Percentiles rank a stretch among this genome's conserved stretches.
Evolutionary conservation across 169 alveolate genomes (phyloP).

Genomic region (Cryptosporidium viatorum): DNA sequence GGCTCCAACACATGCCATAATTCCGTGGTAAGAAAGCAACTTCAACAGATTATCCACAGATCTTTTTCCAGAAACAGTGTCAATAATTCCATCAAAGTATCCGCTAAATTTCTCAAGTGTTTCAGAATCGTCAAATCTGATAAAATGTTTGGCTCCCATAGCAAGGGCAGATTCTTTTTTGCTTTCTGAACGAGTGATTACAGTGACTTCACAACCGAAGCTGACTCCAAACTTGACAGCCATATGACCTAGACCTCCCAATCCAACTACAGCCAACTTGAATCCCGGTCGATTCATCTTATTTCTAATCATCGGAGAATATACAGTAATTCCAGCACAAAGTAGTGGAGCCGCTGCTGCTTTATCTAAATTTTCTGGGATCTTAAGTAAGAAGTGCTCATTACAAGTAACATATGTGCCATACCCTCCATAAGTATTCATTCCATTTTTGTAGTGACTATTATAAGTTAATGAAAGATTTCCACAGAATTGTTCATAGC

Average conservation of each 20-base stretch:
- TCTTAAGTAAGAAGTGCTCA: slow-evolving; percentile 78
- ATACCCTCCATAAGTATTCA: slow-evolving; percentile 84
- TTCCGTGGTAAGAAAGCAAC: slow-evolving; percentile 44
- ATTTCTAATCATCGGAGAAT: slow-evolving; percentile 80
- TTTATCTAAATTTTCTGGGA: slow-evolving; percentile 81
- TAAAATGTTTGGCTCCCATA: slow-evolving; percentile 62
- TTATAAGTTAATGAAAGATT: slow-evolving; percentile 57
- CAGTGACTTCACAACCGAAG: slow-evolving; percentile 68
- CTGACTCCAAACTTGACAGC: slow-evolving; percentile 83
- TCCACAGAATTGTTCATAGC: slow-evolving; percentile 81
- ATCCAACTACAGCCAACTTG: slow-evolving; percentile 85
- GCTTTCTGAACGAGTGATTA: slow-evolving; percentile 49
- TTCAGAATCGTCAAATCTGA: slow-evolving; percentile 21
- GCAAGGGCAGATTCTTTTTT: slow-evolving; percentile 49
- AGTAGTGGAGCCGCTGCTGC: slow-evolving; percentile 84
- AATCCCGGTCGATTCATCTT: slow-evolving; percentile 79
- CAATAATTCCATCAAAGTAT: slow-evolving; percentile 59
- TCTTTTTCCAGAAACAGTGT: slow-evolving; percentile 58
- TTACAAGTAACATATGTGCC: slow-evolving; percentile 83
- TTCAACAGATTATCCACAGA: neutral
- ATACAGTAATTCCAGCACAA: slow-evolving; percentile 88
- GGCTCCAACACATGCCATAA: slow-evolving; percentile 70
- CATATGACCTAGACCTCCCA: slow-evolving; percentile 90
- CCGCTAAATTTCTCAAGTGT: slow-evolving; percentile 29
- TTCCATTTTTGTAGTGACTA: slow-evolving; percentile 62